Conservation (phyloP, 805 yeast genomes). For the Lipomyces chichibuensis region DNA sequence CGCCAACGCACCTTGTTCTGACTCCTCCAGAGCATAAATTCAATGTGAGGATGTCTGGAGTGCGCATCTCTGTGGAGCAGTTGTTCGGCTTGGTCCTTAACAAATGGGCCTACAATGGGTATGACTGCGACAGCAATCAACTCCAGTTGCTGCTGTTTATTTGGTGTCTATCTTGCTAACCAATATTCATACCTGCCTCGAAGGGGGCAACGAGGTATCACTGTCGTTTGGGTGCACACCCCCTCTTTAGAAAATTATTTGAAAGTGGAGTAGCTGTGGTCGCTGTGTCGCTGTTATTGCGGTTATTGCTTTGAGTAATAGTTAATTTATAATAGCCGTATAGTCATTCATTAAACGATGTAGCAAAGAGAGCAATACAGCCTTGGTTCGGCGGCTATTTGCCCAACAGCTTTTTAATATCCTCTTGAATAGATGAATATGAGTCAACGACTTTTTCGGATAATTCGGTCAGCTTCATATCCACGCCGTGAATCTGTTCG, state of each 20-base stretch:
- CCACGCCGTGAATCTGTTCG: not conserved
- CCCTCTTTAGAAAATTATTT: not conserved
- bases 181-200: not conserved
- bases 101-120: not conserved
- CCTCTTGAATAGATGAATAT: not conserved
- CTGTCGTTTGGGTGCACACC: constrained; percentile 1
- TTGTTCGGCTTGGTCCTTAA: constrained; percentile 1
- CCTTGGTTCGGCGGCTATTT: not conserved
- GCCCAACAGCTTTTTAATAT: not conserved
- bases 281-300: not conserved
- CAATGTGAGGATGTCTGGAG: constrained; percentile 1
- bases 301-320: too few species aligned
- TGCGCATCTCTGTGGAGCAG: constrained; percentile 1
- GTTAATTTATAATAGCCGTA: not conserved
- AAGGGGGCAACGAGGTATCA: not conserved
- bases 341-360: not conserved
- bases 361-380: not conserved
- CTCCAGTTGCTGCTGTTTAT: not conserved
- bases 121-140: not conserved
- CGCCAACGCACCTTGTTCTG: constrained; percentile 2
- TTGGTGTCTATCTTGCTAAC: not conserved
- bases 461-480: not conserved
- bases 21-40: not conserved
- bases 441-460: not conserved
- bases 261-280: not conserved